A percentile compares a stretch with the other conserved stretches of the same genome.
These are phyloP conservation scores for Pharnaceum exiguum DNA, from an alignment of 148 eudicot species.

Conservation along the genomic window DNA sequence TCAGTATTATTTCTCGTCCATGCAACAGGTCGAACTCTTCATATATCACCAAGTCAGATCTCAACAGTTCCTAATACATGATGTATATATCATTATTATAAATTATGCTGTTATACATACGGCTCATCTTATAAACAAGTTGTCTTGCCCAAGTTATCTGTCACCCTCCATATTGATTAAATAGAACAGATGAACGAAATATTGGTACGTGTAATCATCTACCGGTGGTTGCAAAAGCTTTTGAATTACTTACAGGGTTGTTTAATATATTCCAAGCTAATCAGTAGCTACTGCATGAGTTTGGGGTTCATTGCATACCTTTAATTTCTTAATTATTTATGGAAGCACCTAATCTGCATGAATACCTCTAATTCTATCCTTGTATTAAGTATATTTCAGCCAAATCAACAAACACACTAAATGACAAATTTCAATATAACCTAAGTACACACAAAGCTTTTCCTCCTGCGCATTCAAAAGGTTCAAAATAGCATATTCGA, in stretches of 20 bases:
- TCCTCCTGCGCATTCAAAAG: no score
- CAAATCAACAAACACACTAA: not conserved
- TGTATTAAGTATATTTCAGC: not conserved
- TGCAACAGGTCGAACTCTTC: not conserved
- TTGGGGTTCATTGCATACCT: not conserved
- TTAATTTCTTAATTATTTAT: not conserved
- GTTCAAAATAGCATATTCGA: no score
- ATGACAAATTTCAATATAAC: not conserved
- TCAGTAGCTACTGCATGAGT: not conserved
- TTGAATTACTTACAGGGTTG: not conserved
- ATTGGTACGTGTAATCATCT: constrained; percentile 21
- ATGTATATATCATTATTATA: not conserved
- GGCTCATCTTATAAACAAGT: not conserved
- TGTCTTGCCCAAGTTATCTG: constrained; percentile 11
- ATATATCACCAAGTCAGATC: not conserved
- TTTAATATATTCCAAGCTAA: not conserved
- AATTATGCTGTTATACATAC: no score
- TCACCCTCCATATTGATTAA: constrained; percentile 5
- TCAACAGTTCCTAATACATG: not conserved
- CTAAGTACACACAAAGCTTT: not conserved
- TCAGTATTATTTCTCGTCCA: no score
- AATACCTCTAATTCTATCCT: not conserved
- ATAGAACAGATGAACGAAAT: not conserved
- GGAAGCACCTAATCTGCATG: not conserved
- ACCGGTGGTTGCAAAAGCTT: constrained; percentile 6